A percentile compares a stretch with the other conserved stretches of the same genome.
Evolutionary conservation across 129 eudicot species (phyloP).

Genomic region (Lactuca saligna): DNA sequence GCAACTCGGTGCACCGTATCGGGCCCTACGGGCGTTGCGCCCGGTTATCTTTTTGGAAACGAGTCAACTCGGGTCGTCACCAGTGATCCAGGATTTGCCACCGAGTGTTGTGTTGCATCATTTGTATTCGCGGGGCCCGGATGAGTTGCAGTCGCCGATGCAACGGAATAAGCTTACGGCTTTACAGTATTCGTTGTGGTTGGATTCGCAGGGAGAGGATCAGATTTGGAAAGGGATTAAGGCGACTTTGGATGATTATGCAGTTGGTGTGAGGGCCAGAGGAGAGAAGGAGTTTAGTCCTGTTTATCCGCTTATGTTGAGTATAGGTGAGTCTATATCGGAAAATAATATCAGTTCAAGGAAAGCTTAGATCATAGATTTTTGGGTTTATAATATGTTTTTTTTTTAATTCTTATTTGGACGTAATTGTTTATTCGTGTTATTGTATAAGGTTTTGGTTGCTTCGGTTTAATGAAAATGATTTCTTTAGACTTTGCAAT

Average conservation of each 20-base stretch:
- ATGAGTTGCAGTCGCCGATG: conserved; percentile 84
- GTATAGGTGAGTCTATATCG: conserved; percentile 69
- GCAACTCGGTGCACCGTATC: conserved; percentile 92
- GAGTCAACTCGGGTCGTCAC: conserved; percentile 67
- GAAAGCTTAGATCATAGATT: conserved; percentile 20
- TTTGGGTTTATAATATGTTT: conserved; percentile 14
- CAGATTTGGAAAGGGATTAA: conserved; percentile 93
- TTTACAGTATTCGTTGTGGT: conserved; percentile 82
- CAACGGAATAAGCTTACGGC: conserved; percentile 81
- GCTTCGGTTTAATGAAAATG: neutral
- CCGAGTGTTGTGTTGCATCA: conserved; percentile 81
- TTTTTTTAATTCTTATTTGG: neutral
- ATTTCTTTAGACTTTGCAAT: neutral
- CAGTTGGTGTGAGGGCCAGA: conserved; percentile 61
- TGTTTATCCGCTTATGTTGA: conserved; percentile 84
- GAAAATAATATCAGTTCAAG: conserved; percentile 36
- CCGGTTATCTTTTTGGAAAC: conserved; percentile 87
- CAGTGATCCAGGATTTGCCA: conserved; percentile 83
- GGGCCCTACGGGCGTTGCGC: conserved; percentile 91
- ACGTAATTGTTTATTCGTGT: neutral
- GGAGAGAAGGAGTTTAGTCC: conserved; percentile 89
- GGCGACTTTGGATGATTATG: conserved; percentile 91
- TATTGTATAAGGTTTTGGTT: conserved; percentile 19
- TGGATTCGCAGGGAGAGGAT: conserved; percentile 92
- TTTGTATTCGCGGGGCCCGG: conserved; percentile 85